Base-by-base conservation (phyloP, 148 eudicot species). In the Polygonum maritimum region DNA sequence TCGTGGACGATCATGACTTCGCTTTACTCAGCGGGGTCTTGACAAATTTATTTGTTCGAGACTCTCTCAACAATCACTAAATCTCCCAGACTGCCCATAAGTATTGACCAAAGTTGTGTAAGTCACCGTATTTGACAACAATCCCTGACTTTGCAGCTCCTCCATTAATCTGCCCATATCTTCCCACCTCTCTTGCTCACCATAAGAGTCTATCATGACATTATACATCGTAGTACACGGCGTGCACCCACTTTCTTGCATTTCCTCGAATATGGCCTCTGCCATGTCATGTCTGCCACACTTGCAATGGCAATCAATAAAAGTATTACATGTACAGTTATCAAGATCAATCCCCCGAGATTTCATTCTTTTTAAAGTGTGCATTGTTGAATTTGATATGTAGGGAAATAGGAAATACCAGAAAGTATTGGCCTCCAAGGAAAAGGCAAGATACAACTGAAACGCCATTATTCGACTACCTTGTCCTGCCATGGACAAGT, bases 361-460 rank as follows among this genome's bases (percentile, higher is more conserved):
- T 81, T 76, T 88, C 98, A 95, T 95, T 86, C 82, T 86, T 76
- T 84, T 84, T 41, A 95, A 90, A 6, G 98, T 79, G 31, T 88
- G 86, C 94, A 92, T 89, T n/a, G 63, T 12, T 16, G 31, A 62
- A 39, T 19, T 62, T 31, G 8, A 33, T 15, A 62, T 38, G 74
- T 41, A 39, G 39, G 48, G 15, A 21, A 19, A 22, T 4, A 48
- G 77, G 58, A 35, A 73, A 76, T 35, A 95, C 98, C 98, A 73
- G 98, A 95, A 78, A 95, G 98, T 65, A 95, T 95, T 70, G 98
- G 98, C 85, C 81, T 90, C 98, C 98, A 95, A 48, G 98, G 98
- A 78, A 95, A 90, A n/a, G 92, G 84, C 86, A 95, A 76, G 71
- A 90, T 76, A 74, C 98, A 92, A 76, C 94, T 92, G 77, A 95